These are phyloP conservation scores for Albugo laibachii DNA, from an alignment of 352 stramenopile genomes.

Conservation along the genomic window DNA sequence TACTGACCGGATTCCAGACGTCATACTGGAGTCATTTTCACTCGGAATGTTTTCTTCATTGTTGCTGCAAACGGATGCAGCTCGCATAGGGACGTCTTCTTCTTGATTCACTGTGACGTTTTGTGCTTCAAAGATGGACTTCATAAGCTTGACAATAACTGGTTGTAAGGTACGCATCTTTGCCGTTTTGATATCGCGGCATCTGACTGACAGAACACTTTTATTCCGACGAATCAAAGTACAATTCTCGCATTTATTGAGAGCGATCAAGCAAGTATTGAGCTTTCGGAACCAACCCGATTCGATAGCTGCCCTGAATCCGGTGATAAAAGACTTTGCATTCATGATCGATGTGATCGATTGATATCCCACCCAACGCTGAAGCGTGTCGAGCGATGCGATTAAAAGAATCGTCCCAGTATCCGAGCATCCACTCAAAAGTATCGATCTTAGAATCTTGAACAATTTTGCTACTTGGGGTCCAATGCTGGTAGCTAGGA, in stretches of 20 bases:
- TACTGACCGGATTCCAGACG: background rate
- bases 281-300: constrained; percentile 36
- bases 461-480: constrained; percentile 62
- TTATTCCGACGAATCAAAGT: constrained; percentile 67
- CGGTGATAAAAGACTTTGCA: constrained; percentile 49
- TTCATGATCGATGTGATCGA: constrained; percentile 35
- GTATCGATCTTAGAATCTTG: constrained; percentile 43
- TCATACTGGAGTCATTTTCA: no score
- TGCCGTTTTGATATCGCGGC: constrained; percentile 63
- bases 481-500: constrained; percentile 53
- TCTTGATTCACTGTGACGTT: background rate
- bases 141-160: constrained; percentile 53
- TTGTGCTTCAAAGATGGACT: constrained; percentile 13
- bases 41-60: background rate
- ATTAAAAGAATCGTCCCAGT: constrained; percentile 80
- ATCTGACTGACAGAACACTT: constrained; percentile 37
- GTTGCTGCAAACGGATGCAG: background rate
- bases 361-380: constrained; percentile 72
- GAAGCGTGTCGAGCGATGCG: constrained; percentile 48
- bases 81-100: no score
- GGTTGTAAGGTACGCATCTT: constrained; percentile 74
- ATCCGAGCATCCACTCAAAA: constrained; percentile 54
- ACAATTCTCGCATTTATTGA: constrained; percentile 64
- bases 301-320: constrained; percentile 50
- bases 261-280: constrained; percentile 73